These are phyloP conservation scores for Colletotrichum australisinense DNA, from an alignment of 2,329 filamentous ascomycete species.

Conservation along the genomic window DNA sequence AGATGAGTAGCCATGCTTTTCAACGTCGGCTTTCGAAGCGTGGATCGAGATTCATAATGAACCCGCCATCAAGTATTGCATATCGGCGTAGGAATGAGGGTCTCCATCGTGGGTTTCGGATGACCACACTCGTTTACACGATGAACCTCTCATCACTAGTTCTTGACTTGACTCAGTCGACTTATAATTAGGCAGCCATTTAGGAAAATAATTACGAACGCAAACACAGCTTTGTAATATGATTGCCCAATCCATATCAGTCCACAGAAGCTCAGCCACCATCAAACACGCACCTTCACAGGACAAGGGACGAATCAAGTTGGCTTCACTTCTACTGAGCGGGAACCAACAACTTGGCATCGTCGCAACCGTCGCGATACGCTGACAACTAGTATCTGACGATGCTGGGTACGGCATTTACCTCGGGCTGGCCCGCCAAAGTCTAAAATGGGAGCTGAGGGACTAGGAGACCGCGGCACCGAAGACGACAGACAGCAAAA, in stretches of 20 bases:
- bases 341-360: conserved; percentile 17
- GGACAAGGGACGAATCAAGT: neutral
- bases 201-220: neutral
- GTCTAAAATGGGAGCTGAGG: conserved; percentile 18
- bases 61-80: too few relatives aligned
- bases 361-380: neutral
- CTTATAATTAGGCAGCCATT: neutral
- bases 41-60: too few relatives aligned
- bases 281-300: neutral
- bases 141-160: neutral
- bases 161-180: neutral
- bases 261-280: neutral
- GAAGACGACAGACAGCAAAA: neutral
- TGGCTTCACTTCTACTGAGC: neutral
- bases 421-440: conserved; percentile 23
- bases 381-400: neutral
- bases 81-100: neutral
- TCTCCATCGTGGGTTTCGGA: neutral
- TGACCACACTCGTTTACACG: neutral
- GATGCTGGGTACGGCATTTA: neutral
- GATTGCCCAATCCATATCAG: neutral
- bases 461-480: neutral
- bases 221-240: neutral
- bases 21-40: too few relatives aligned
- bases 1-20: too few relatives aligned